Conservation (phyloP, 2,329 filamentous ascomycete genomes). For the Taxawa tesnikishii region DNA sequence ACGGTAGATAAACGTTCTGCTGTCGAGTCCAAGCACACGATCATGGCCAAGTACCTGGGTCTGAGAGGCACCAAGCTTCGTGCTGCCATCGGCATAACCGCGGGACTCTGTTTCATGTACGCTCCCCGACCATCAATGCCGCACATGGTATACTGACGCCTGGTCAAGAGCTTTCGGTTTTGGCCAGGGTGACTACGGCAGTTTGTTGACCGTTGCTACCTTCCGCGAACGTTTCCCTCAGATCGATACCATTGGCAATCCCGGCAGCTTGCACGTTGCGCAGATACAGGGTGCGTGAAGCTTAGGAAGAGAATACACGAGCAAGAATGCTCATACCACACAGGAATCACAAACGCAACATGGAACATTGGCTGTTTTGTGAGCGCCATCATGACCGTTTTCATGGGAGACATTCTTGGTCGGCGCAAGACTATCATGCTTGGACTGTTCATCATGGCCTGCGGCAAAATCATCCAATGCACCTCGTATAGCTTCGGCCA, state of each 20-base stretch:
- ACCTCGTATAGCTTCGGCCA: constrained; percentile 32
- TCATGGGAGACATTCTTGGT: constrained; percentile 46
- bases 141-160: constrained; percentile 1
- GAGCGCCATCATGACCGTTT: constrained; percentile 28
- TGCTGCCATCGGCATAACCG: constrained; percentile 10
- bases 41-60: constrained; percentile 11
- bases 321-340: constrained; percentile 1
- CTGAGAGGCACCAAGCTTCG: constrained; percentile 10
- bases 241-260: constrained; percentile 25
- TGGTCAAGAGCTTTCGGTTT: constrained; percentile 37
- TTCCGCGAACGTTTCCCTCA: constrained; percentile 38
- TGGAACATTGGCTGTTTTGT: constrained; percentile 31
- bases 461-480: constrained; percentile 48
- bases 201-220: constrained; percentile 53
- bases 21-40: too few species aligned
- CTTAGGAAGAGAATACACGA: too few species aligned
- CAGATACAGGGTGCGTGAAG: constrained; percentile 27
- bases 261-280: constrained; percentile 22
- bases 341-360: constrained; percentile 25
- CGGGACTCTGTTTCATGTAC: constrained; percentile 11
- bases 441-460: constrained; percentile 45
- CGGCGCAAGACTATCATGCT: constrained; percentile 46
- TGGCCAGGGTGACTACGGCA: constrained; percentile 44
- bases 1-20: too few species aligned
- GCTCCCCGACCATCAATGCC: not conserved